A percentile compares a stretch with the other conserved stretches of the same genome.
Conservation (phyloP, 2,329 filamentous ascomycete species). For the Cadophora sp. region DNA sequence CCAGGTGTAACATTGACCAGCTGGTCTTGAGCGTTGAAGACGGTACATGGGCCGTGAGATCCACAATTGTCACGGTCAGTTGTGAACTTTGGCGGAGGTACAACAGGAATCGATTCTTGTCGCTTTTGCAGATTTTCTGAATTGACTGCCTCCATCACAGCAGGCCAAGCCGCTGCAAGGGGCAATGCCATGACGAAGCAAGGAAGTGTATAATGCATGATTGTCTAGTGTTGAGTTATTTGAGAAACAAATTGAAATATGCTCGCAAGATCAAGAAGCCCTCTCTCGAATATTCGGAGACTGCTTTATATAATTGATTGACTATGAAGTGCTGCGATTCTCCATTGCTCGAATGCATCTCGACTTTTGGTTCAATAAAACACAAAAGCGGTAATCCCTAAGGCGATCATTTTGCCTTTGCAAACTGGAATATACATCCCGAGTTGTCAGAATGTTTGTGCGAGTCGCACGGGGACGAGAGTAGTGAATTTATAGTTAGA, state of each 20-base stretch:
- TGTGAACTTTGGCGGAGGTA: background rate
- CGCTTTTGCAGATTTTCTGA: conserved; percentile 4
- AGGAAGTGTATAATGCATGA: conserved; percentile 4
- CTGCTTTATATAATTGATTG: too few species aligned
- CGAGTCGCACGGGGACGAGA: background rate
- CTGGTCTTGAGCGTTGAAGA: conserved; percentile 4
- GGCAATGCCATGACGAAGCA: background rate
- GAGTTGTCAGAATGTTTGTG: background rate
- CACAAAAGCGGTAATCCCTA: background rate
- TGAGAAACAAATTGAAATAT: background rate
- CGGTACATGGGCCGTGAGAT: background rate
- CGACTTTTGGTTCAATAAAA: too few species aligned
- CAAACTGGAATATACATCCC: too few species aligned
- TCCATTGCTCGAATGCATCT: too few species aligned
- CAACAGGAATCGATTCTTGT: background rate
- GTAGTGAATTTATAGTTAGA: background rate
- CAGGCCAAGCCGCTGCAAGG: conserved; percentile 3
- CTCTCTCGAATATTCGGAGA: too few species aligned
- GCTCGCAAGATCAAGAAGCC: too few species aligned
- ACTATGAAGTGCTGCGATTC: too few species aligned
- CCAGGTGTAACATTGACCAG: conserved; percentile 10
- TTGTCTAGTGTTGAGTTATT: background rate
- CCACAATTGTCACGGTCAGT: background rate
- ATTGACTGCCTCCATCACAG: background rate
- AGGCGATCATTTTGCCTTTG: background rate